Evolutionary conservation across 371 early-diverging fungal genomes (phyloP).

Genomic region (Thermomucor indicae-seudaticae): DNA sequence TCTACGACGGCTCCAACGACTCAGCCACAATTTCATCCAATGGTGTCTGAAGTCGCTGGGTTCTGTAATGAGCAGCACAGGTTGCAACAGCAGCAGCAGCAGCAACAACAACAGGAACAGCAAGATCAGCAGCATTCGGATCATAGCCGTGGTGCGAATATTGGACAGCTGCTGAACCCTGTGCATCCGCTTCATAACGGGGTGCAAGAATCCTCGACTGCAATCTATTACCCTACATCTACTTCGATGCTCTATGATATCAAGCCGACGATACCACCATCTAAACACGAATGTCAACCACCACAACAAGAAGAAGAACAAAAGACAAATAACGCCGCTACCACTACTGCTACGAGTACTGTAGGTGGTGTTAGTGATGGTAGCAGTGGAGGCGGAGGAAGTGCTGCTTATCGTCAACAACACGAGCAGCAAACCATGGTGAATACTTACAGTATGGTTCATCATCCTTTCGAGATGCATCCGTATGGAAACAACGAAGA

Average conservation of each 20-base stretch:
- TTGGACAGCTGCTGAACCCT: constrained; percentile 38
- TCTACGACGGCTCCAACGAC: constrained; percentile 1
- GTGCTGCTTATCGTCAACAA: not conserved
- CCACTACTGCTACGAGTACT: not conserved
- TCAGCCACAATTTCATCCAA: constrained; percentile 4
- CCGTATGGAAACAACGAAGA: constrained; percentile 19
- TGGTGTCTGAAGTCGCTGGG: not conserved
- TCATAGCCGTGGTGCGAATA: constrained; percentile 13
- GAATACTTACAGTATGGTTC: constrained; percentile 16
- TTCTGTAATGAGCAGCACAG: constrained; percentile 1
- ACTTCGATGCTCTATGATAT: not conserved
- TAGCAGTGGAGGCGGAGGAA: constrained; percentile 1
- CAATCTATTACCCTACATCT: not conserved
- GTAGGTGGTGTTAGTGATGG: constrained; percentile 5
- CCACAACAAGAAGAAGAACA: constrained; percentile 3
- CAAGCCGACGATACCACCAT: not conserved
- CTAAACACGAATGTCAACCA: not conserved
- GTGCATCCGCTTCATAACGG: constrained; percentile 29
- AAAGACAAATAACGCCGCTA: not conserved
- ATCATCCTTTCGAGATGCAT: constrained; percentile 14
- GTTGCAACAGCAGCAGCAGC: not conserved
- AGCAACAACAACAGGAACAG: constrained; percentile 2
- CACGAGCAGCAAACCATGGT: constrained; percentile 12
- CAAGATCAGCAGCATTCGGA: constrained; percentile 4
- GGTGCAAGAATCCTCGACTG: not conserved